Conservation (phyloP, 257 asterid species). For the Nicotiana noctiflora region DNA sequence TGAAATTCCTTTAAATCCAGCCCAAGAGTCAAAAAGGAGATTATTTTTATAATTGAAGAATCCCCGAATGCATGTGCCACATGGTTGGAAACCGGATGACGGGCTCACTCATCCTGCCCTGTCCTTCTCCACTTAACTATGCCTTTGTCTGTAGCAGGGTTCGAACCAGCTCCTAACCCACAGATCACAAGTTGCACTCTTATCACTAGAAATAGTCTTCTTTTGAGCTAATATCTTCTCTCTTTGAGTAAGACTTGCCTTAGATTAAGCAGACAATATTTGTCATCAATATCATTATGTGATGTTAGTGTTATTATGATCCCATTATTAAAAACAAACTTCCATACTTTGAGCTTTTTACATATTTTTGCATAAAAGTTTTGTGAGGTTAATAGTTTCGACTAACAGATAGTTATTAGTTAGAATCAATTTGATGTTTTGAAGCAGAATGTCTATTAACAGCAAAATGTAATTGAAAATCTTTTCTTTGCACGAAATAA, state of each 20-base stretch:
- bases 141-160: too few relatives aligned
- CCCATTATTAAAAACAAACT: background rate
- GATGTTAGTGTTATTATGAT: background rate
- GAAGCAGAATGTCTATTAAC: background rate
- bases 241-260: background rate
- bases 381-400: background rate
- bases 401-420: background rate
- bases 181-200: too few relatives aligned
- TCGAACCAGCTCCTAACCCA: too few relatives aligned
- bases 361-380: background rate
- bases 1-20: background rate
- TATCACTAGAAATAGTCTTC: too few relatives aligned
- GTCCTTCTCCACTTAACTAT: too few relatives aligned
- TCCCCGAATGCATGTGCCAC: too few relatives aligned
- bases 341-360: background rate
- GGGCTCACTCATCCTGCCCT: too few relatives aligned
- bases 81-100: too few relatives aligned
- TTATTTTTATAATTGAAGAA: too few relatives aligned
- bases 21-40: background rate
- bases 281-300: background rate
- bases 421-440: background rate
- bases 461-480: too few relatives aligned
- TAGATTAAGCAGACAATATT: background rate
- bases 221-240: background rate
- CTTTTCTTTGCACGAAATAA: too few relatives aligned